Evolutionary conservation across 2,329 filamentous ascomycete genomes (phyloP), one percentile per base, ranked within the genome.

Genomic region (Corynespora cassiicola): DNA sequence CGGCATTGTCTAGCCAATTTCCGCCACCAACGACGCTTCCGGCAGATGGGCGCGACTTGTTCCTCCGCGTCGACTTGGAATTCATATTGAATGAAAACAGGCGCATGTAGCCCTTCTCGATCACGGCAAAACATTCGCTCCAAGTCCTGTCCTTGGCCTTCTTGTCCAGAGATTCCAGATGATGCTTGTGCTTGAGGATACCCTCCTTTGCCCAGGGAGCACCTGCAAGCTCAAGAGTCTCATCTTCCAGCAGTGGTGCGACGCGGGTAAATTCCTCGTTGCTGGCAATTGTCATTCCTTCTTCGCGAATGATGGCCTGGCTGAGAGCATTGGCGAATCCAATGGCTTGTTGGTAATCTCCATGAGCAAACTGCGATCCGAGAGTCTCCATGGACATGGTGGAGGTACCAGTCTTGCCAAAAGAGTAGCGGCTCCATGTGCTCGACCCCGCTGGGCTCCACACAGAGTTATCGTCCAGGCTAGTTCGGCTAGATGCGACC

Each of bases 161-260:
- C 73, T 94, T 96, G 52, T 95, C 91, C 22, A 90, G 78, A 4
- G 88, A 84, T 64, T 97, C 92, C 3, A 97, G 79, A 61, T 97
- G 92, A 66, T 96, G 92, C 70, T 97, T 97, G 73, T 99, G 92
- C 54, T 92, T 92, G 14, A 97, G 77, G 55, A 95, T 89, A 47
- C 94, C 94, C 70, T 99, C 94, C 71, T 99, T 99, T 18, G 95
- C 86, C 94, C 94, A 99, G 0, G 94, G 94, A n/a, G 94, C 89
- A 16, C 94, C 94, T 8, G 87, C 84, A 24, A 99, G 82, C 61
- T 95, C 91, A 9, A 99, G 79, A 0, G 87, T 90, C 60, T 99
- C 94, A 58, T 97, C 94, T 58, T 96, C 92, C 0, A 97, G 81
- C 7, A 96, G 74, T 17, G 86, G 82, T 5, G 80, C 75, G 2